These are phyloP conservation scores for Pleurotus platypus DNA, from an alignment of 768 basidiomycete species.

Conservation along the genomic window DNA sequence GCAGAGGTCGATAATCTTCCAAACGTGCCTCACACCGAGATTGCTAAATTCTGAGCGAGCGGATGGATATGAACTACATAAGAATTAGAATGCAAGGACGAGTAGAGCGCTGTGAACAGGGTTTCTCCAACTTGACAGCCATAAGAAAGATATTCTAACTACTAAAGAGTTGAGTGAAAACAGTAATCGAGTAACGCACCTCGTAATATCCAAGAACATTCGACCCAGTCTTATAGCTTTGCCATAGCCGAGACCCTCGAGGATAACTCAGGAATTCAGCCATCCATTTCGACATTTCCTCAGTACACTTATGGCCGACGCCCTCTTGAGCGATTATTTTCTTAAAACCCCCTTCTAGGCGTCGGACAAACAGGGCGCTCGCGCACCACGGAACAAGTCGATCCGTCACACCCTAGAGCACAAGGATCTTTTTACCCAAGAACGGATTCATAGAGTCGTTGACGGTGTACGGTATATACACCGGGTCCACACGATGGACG, in stretches of 20 bases:
- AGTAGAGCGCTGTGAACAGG: no score
- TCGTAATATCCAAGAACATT: neutral
- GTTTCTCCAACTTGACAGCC: no score
- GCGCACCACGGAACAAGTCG: slow-evolving; percentile 61
- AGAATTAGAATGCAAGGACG: no score
- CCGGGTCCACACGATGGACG: slow-evolving; percentile 46
- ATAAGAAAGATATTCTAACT: no score
- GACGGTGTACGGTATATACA: slow-evolving; percentile 39
- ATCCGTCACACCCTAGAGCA: slow-evolving; percentile 66
- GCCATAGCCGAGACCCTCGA: neutral
- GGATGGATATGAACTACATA: no score
- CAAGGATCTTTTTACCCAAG: slow-evolving; percentile 67
- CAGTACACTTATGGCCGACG: slow-evolving; percentile 61
- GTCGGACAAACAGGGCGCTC: slow-evolving; percentile 52
- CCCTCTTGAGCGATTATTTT: slow-evolving; percentile 49
- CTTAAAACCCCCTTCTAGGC: slow-evolving; percentile 49
- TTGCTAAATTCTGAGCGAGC: no score
- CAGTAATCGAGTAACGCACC: no score
- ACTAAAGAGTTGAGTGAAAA: no score
- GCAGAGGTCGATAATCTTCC: no score
- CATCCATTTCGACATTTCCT: slow-evolving; percentile 52
- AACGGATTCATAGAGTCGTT: slow-evolving; percentile 61
- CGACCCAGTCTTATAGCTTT: neutral
- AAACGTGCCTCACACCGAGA: no score
- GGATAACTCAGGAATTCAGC: slow-evolving; percentile 26